Percentiles rank a stretch among this genome's conserved stretches.
Evolutionary conservation across 2,329 filamentous ascomycete species (phyloP).

Genomic region (Orbilia blumenaviensis): DNA sequence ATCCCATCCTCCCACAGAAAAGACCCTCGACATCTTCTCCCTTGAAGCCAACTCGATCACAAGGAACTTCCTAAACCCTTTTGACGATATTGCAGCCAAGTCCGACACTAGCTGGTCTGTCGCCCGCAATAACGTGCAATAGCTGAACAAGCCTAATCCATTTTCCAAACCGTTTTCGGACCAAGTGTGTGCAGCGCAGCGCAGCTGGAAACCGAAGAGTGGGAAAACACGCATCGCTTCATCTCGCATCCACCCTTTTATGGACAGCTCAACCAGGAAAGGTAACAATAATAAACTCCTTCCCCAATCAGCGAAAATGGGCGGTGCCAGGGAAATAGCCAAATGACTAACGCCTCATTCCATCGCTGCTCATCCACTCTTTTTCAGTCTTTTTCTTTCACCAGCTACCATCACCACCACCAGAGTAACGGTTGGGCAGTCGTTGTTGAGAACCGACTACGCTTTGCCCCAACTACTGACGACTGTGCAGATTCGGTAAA

Average conservation of each 20-base stretch:
- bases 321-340: slow-evolving; percentile 40
- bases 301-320: slow-evolving; percentile 45
- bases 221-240: slow-evolving; percentile 53
- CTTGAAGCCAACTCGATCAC: slow-evolving; percentile 28
- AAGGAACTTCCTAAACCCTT: slow-evolving; percentile 40
- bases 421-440: slow-evolving; percentile 39
- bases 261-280: slow-evolving; percentile 50
- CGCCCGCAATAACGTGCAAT: slow-evolving; percentile 20
- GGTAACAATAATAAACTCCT: slow-evolving; percentile 53
- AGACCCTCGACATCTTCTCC: not conserved
- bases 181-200: slow-evolving; percentile 39
- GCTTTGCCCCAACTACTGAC: slow-evolving; percentile 33
- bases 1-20: slow-evolving; percentile 38
- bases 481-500: slow-evolving; percentile 37
- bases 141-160: slow-evolving; percentile 31
- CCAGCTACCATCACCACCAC: slow-evolving; percentile 10
- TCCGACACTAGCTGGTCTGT: slow-evolving; percentile 44
- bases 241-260: slow-evolving; percentile 53
- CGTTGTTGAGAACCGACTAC: slow-evolving; percentile 43
- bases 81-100: slow-evolving; percentile 51
- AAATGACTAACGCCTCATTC: slow-evolving; percentile 48
- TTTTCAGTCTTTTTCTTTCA: slow-evolving; percentile 13
- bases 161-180: slow-evolving; percentile 50
- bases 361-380: slow-evolving; percentile 6
- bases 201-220: slow-evolving; percentile 39